Conservation (phyloP, 768 basidiomycete species). For the Cubamyces sp. region DNA sequence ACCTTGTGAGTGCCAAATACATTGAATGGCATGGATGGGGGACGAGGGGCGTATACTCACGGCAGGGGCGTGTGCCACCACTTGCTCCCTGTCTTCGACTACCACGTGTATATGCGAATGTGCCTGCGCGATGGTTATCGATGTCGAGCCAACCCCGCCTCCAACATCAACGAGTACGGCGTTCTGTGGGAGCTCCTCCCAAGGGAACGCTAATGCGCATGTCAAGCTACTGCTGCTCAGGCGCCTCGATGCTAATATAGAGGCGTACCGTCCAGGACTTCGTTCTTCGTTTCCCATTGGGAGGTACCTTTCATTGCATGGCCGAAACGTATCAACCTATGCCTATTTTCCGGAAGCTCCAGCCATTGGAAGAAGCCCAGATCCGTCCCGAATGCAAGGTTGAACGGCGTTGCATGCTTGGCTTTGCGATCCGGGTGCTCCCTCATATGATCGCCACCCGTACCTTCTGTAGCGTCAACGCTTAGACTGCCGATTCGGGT, state of each 20-base stretch:
- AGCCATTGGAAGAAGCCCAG: constrained; percentile 71
- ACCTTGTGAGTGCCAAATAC: constrained; percentile 7
- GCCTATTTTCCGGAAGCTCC: constrained; percentile 54
- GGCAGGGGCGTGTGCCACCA: constrained; percentile 41
- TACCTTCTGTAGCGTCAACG: constrained; percentile 1
- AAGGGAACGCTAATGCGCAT: constrained; percentile 19
- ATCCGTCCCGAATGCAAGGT: constrained; percentile 63
- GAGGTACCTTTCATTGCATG: constrained; percentile 76
- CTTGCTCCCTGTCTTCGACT: constrained; percentile 23
- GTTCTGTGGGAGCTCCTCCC: constrained; percentile 19
- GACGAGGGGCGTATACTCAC: constrained; percentile 12
- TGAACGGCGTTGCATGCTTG: constrained; percentile 50
- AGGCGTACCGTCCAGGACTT: constrained; percentile 1
- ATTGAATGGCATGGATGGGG: too few relatives aligned
- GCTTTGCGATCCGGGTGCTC: background rate
- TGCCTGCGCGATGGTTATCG: constrained; percentile 20
- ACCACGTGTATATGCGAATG: constrained; percentile 23
- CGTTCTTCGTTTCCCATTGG: constrained; percentile 73
- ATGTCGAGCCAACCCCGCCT: constrained; percentile 24
- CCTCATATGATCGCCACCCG: background rate
- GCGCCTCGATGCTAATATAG: background rate
- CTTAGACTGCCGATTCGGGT: background rate
- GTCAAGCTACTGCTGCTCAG: too few relatives aligned
- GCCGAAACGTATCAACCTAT: constrained; percentile 66
- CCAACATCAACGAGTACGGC: constrained; percentile 26